These are phyloP conservation scores for Cercophora sp. DNA, from an alignment of 495 filamentous ascomycete species.

Conservation along the genomic window DNA sequence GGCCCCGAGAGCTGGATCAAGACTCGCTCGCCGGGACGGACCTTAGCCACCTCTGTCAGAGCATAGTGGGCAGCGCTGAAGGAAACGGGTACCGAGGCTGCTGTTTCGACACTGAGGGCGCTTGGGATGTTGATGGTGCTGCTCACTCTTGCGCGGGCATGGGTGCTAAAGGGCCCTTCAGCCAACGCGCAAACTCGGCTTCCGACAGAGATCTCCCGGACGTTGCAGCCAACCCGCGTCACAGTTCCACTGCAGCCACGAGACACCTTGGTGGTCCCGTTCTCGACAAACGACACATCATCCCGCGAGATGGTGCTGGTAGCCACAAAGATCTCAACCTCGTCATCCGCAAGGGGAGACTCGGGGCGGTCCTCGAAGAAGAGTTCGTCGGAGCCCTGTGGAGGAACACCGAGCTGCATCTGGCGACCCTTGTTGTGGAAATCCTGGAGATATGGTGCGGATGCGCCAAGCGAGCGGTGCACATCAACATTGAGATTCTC, in stretches of 20 bases:
- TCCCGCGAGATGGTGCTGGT: slow-evolving; percentile 24
- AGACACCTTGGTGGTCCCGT: slow-evolving; percentile 30
- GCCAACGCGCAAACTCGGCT: slow-evolving; percentile 36
- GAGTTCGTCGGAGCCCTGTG: slow-evolving; percentile 13
- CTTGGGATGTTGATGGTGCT: slow-evolving; percentile 38
- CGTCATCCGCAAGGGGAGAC: slow-evolving; percentile 22
- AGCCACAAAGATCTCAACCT: slow-evolving; percentile 41
- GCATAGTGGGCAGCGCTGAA: slow-evolving; percentile 54
- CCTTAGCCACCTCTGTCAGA: slow-evolving; percentile 30
- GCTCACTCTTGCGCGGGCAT: slow-evolving; percentile 16
- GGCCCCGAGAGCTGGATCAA: slow-evolving; percentile 54
- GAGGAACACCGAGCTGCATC: slow-evolving; percentile 18
- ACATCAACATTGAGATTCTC: slow-evolving; percentile 34
- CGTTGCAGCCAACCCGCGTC: slow-evolving; percentile 35
- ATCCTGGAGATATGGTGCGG: slow-evolving; percentile 31
- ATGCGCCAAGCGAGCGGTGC: slow-evolving; percentile 28
- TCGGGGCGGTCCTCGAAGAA: slow-evolving; percentile 30
- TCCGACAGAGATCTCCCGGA: slow-evolving; percentile 33
- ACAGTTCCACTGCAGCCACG: slow-evolving; percentile 41
- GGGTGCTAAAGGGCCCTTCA: slow-evolving; percentile 24
- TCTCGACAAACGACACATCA: slow-evolving; percentile 39
- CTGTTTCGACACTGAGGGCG: slow-evolving; percentile 40
- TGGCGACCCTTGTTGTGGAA: slow-evolving; percentile 26
- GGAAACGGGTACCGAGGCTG: slow-evolving; percentile 49
- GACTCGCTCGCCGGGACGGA: slow-evolving; percentile 45